Conservation (phyloP, 2,329 filamentous ascomycete genomes). For the Lecanosticta acicola region DNA sequence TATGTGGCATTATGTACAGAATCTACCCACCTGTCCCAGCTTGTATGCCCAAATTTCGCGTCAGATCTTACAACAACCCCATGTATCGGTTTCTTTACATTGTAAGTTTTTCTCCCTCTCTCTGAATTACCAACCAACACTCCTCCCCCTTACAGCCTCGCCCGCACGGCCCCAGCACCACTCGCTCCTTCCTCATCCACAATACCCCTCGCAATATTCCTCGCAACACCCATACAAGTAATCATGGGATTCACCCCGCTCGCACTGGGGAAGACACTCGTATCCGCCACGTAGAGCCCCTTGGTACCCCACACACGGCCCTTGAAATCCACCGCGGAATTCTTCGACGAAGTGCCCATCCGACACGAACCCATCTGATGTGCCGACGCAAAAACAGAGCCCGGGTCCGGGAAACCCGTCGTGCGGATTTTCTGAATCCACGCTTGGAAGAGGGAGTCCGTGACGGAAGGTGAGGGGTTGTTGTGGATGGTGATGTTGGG, state of each 20-base stretch:
- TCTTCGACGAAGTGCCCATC: slow-evolving; percentile 53
- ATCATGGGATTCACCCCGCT: slow-evolving; percentile 81
- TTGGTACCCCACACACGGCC: slow-evolving; percentile 58
- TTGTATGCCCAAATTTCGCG: too few relatives aligned
- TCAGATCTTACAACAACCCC: too few relatives aligned
- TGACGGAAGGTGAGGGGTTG: slow-evolving; percentile 36
- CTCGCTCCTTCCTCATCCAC: slow-evolving; percentile 23
- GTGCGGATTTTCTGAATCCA: slow-evolving; percentile 55
- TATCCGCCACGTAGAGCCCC: slow-evolving; percentile 65
- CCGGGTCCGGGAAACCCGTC: slow-evolving; percentile 45
- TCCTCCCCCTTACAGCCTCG: slow-evolving; percentile 1
- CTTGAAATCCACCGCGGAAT: slow-evolving; percentile 41
- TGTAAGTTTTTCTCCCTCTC: not conserved
- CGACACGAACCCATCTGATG: slow-evolving; percentile 77
- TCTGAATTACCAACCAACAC: not conserved
- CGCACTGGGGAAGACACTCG: slow-evolving; percentile 69
- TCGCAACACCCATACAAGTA: slow-evolving; percentile 65
- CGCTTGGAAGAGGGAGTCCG: slow-evolving; percentile 54
- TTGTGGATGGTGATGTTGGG: slow-evolving; percentile 16
- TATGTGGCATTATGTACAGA: too few relatives aligned
- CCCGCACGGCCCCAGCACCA: not conserved
- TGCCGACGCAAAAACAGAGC: slow-evolving; percentile 58
- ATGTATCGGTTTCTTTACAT: too few relatives aligned
- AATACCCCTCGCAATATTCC: slow-evolving; percentile 58
- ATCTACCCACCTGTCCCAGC: too few relatives aligned